Base-by-base conservation (phyloP, 2,329 filamentous ascomycete species). In the Botrytis byssoidea region DNA sequence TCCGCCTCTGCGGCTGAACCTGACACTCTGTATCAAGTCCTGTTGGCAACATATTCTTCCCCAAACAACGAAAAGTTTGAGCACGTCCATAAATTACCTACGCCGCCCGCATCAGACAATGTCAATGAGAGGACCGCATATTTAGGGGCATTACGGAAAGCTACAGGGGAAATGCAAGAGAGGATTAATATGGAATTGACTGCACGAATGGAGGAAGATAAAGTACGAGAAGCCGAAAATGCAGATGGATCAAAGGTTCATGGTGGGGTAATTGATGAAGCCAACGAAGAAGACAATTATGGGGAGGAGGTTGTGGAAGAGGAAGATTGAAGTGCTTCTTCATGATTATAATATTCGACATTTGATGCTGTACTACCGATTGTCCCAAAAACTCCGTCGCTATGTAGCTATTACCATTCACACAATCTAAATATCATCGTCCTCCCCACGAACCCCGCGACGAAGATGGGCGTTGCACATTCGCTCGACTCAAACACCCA, bases 301-400 rank as follows among this genome's bases (percentile, higher is more conserved):
- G 94, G 94, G 66, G 94, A 97, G 82, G 94, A 97, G 81, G 88
- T 90, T 37, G 84, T 88, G 20, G 90, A 91, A 68, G 91, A 92
- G 60, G 91, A 92, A 72, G 63, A 69, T 37, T 88, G 88, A 71
- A 80, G 79, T 44, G 40, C 59, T 44, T 69, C 37, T 51, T 71
- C 44, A 73, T 67, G n/a, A 70, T 70, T 67, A 65, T 61, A 44
- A 70, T 70, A 18, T 59, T 69, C 63, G 29, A 73, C 63, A 22
- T 44, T 72, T 42, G 29, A 73, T 73, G 44, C 46, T 73, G 44
- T 66, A 74, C 55, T 73, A 69, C 74, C 71, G 68, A 75, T 71
- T 71, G 32, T 7, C 22, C 60, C 44, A 22, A 40, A 70, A 77
- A 77, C 76, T 76, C 75, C 77, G 69, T 42, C 78, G 79, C 79